Evolutionary conservation across 2,329 filamentous ascomycete genomes (phyloP).

Genomic region (Botryosphaeria dothidea): DNA sequence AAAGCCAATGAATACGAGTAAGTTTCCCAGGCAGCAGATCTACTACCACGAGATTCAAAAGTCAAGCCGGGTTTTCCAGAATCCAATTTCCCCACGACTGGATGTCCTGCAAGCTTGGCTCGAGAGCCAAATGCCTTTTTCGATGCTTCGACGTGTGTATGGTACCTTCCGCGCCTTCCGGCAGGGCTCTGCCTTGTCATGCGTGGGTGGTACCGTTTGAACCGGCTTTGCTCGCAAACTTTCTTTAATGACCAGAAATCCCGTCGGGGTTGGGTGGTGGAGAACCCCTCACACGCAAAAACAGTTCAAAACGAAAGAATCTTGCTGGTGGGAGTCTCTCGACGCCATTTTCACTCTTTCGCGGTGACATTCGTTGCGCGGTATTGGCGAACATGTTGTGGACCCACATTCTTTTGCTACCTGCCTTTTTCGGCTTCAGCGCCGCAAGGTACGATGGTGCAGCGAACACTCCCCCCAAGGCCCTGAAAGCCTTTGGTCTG

Average conservation of each 20-base stretch:
- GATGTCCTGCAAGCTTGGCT: background rate
- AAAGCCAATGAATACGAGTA: background rate
- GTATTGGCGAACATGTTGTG: background rate
- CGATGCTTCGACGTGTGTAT: background rate
- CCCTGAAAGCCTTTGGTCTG: background rate
- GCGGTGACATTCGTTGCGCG: background rate
- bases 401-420: background rate
- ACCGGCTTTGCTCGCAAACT: background rate
- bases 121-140: background rate
- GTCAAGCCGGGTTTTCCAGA: background rate
- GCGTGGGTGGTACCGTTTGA: background rate
- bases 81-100: background rate
- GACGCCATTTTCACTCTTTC: background rate
- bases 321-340: background rate
- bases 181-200: background rate
- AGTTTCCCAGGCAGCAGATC: background rate
- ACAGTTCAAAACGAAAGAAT: background rate
- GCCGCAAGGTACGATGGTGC: background rate
- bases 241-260: background rate
- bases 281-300: too few relatives aligned
- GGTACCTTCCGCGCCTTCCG: background rate
- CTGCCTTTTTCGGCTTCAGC: background rate
- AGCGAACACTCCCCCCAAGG: background rate
- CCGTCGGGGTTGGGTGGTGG: background rate
- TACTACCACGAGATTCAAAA: background rate